Base-by-base conservation (phyloP, 23 red algal species). In the Gracilaria vermiculophylla region DNA sequence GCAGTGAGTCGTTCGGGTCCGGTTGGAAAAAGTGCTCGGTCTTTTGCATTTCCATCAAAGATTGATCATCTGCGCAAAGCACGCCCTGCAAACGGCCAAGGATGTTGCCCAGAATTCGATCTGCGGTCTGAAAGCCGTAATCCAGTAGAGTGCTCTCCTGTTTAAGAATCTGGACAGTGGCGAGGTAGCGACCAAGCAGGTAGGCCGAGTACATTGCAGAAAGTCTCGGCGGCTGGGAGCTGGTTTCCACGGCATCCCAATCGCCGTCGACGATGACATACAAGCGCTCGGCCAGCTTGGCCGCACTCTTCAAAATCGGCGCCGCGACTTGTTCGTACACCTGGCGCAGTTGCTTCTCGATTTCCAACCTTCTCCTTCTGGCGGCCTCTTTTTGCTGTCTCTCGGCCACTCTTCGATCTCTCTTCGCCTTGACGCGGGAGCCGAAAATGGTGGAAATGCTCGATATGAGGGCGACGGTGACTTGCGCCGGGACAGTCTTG, bases 201-300 rank as follows among this genome's bases (percentile, higher is more conserved):
- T 93, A 93, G 24, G 90, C 90, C 15, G 90, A 85, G 64, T 93
- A 85, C 50, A 43, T 70, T 24, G 87, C 70, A 10, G 84, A 88
- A 49, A 78, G 35, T 28, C n/a, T 45, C 9, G 36, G 43, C 4
- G 61, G 21, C 17, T 58, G 41, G 24, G 23, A 31, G 31, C n/a
- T 17, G 29, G 76, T 93, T 44, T 93, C 81, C 29, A 85, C 69
- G 34, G 49, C 17, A 33, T 60, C 53, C 78, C 79, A 80, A 36
- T 91, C 74, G 1, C 41, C 51, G 32, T 91, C 76, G 9, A 81
- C 57, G 23, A 81, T 72, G 16, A 72, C 34, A 37, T 85, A 78
- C 52, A 93, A 51, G 12, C 90, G 34, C 53, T 93, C 90, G 34
- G 72, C 71, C 31, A 93, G 54, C 54, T 93, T 93, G 2, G 90